Percentiles rank a stretch among this genome's conserved stretches.
Conservation (phyloP, 129 eudicot species). For the Lactuca sativa region DNA sequence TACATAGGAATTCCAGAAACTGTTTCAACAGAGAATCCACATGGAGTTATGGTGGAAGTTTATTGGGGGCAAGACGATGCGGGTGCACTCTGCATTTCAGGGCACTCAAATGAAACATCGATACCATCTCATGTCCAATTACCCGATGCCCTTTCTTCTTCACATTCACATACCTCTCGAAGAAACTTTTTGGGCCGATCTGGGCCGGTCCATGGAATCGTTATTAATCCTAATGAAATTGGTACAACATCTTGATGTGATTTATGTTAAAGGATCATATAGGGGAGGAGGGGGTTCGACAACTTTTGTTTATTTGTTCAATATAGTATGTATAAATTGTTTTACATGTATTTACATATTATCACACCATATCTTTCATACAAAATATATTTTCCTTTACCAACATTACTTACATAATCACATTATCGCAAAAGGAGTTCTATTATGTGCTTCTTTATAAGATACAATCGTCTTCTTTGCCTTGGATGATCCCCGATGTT, state of each 20-base stretch:
- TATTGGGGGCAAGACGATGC: conserved; percentile 90
- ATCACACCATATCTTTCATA: not conserved
- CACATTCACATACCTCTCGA: conserved; percentile 24
- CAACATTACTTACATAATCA: not conserved
- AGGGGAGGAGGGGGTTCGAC: conserved; percentile 1
- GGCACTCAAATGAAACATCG: conserved; percentile 63
- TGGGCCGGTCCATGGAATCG: conserved; percentile 51
- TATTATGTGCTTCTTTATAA: too few species aligned
- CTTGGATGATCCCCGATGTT: too few species aligned
- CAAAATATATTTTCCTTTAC: not conserved
- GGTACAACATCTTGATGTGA: conserved; percentile 30
- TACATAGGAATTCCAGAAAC: conserved; percentile 78
- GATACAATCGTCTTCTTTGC: too few species aligned
- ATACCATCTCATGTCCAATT: conserved; percentile 58
- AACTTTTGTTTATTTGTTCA: not conserved
- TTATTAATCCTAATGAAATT: conserved; percentile 64
- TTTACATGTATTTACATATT: not conserved
- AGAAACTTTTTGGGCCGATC: conserved; percentile 40
- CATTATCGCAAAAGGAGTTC: not conserved
- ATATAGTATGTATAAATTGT: not conserved
- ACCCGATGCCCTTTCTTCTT: conserved; percentile 22
- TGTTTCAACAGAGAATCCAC: conserved; percentile 65
- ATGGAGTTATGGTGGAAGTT: conserved; percentile 85
- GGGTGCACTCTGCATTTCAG: conserved; percentile 69
- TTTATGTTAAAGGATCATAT: not conserved